Conservation (phyloP, 148 eudicot genomes). For the Nepenthes gracilis region DNA sequence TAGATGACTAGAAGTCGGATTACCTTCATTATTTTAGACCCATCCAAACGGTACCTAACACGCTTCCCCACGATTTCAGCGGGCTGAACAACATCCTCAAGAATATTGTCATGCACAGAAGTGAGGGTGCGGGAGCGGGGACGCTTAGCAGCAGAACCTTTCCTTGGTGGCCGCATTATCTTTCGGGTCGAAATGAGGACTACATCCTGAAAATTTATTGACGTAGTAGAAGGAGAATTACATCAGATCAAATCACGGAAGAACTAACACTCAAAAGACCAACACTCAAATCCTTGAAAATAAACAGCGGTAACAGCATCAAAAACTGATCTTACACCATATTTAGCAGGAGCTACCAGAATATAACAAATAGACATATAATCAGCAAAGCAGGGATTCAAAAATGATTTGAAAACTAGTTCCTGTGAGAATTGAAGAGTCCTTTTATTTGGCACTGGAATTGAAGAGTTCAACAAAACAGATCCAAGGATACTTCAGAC, state of each 20-base stretch:
- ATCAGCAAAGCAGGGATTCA: too few species aligned
- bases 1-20: neutral
- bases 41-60: constrained; percentile 65
- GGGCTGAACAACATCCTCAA: constrained; percentile 79
- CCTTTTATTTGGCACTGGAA: too few species aligned
- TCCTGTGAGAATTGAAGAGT: too few species aligned
- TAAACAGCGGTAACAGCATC: too few species aligned
- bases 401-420: too few species aligned
- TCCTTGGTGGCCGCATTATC: constrained; percentile 81
- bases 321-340: too few species aligned
- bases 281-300: neutral
- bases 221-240: too few species aligned
- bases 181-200: constrained; percentile 71
- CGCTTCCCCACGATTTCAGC: constrained; percentile 93
- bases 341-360: too few species aligned
- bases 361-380: too few species aligned
- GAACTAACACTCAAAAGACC: neutral
- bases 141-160: constrained; percentile 72
- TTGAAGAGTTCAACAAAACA: too few species aligned
- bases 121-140: constrained; percentile 80
- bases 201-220: constrained; percentile 42
- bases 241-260: neutral
- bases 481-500: too few species aligned
- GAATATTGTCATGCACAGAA: constrained; percentile 73
- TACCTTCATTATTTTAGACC: constrained; percentile 78